Evolutionary conservation across 2,329 filamentous ascomycete genomes (phyloP).

Genomic region (Paraphaeosphaeria minitans): DNA sequence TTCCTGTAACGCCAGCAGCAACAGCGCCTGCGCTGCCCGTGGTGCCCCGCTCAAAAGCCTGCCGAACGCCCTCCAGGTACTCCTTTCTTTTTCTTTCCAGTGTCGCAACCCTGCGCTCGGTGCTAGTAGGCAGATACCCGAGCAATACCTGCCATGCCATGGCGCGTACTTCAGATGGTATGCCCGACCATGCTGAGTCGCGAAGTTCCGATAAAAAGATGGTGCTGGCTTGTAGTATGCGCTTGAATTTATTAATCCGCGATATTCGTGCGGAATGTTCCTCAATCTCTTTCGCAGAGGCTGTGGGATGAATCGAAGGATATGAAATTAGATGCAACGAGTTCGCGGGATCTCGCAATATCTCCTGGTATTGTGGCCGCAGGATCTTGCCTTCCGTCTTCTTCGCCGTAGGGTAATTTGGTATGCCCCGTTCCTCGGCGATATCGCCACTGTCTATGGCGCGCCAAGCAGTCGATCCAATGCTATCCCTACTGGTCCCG

Average conservation of each 20-base stretch:
- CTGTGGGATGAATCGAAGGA: constrained; percentile 72
- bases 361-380: constrained; percentile 96
- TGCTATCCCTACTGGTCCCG: constrained; percentile 28
- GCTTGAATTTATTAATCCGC: constrained; percentile 98
- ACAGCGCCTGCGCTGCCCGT: constrained; percentile 44
- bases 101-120: constrained; percentile 85
- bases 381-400: constrained; percentile 94
- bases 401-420: constrained; percentile 84
- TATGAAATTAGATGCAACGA: constrained; percentile 93
- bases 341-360: constrained; percentile 84
- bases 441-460: constrained; percentile 88
- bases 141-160: constrained; percentile 99
- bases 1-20: constrained; percentile 61
- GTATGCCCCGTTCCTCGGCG: constrained; percentile 82
- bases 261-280: constrained; percentile 85
- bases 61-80: constrained; percentile 86
- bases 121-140: constrained; percentile 95
- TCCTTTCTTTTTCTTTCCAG: constrained; percentile 95
- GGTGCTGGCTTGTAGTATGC: constrained; percentile 87
- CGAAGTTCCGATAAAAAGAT: constrained; percentile 85
- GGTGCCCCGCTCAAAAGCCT: constrained; percentile 64
- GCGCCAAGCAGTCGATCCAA: constrained; percentile 53
- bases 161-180: constrained; percentile 92
- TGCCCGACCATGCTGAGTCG: constrained; percentile 87
- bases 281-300: constrained; percentile 82